Evolutionary conservation across 805 yeast species (phyloP).

Genomic region (Jamesozyma spencerorum): DNA sequence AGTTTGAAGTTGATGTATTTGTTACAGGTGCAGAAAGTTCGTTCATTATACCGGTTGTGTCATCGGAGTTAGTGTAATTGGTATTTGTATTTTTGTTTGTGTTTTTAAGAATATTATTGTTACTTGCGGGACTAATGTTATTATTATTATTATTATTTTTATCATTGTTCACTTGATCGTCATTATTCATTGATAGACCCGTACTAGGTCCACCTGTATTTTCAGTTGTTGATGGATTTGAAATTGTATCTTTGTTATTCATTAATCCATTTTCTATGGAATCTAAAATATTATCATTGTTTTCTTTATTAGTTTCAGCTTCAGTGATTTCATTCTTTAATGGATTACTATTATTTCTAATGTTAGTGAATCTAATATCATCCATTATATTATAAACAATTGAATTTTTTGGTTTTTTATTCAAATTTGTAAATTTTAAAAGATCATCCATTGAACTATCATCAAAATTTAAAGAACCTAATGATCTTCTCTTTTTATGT

Average conservation of each 20-base stretch:
- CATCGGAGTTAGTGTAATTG: background rate
- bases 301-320: background rate
- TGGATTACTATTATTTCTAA: background rate
- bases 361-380: slow-evolving; percentile 3
- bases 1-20: background rate
- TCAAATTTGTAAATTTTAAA: slow-evolving; percentile 20
- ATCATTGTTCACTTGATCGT: background rate
- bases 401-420: slow-evolving; percentile 13
- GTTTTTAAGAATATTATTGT: background rate
- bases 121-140: background rate
- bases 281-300: background rate
- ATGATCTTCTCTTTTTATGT: slow-evolving; percentile 20
- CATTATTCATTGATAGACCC: background rate
- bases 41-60: background rate
- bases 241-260: background rate
- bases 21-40: background rate
- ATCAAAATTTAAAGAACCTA: slow-evolving; percentile 23
- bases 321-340: background rate
- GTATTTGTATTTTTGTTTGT: background rate
- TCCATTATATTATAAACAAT: slow-evolving; percentile 1
- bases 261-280: background rate
- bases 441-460: slow-evolving; percentile 27
- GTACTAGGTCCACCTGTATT: background rate
- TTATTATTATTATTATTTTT: background rate
- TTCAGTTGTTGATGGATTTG: background rate